Evolutionary conservation across 2,329 filamentous ascomycete genomes (phyloP).

Genomic region (Arthrobotrys iridis): DNA sequence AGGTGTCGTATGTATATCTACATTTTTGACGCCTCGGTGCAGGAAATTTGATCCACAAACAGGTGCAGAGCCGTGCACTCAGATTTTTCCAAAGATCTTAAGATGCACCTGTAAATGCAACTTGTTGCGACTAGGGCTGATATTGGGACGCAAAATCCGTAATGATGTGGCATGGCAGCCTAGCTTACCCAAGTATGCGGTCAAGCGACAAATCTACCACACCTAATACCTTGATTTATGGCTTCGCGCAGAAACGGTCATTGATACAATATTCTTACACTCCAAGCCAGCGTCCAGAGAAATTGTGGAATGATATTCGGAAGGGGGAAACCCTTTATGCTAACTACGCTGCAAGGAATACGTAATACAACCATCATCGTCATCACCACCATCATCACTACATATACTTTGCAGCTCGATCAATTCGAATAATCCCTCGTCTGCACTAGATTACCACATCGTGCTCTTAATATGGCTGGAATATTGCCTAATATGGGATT

Average conservation of each 20-base stretch:
- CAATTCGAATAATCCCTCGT: not conserved
- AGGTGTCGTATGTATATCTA: too few species aligned
- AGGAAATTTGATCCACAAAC: too few species aligned
- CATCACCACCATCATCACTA: not conserved
- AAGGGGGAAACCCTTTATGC: not conserved
- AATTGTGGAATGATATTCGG: not conserved
- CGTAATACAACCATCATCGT: not conserved
- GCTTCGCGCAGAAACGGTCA: too few species aligned
- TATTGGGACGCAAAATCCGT: not conserved
- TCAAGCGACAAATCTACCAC: not conserved
- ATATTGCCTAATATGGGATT: constrained; percentile 7
- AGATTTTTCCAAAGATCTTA: not conserved
- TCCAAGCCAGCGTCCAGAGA: too few species aligned
- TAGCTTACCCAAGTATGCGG: not conserved
- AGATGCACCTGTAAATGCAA: constrained; percentile 2
- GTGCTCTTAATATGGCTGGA: not conserved
- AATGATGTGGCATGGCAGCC: constrained; percentile 21
- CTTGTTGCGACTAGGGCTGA: constrained; percentile 6
- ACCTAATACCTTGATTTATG: not conserved
- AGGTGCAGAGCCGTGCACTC: not conserved
- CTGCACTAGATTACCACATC: not conserved
- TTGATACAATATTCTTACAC: too few species aligned
- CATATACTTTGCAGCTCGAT: not conserved
- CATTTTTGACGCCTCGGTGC: too few species aligned
- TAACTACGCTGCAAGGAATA: not conserved